A percentile compares a stretch with the other conserved stretches of the same genome.
These are phyloP conservation scores for Penicillium palitans DNA, from an alignment of 2,329 filamentous ascomycete species.

Conservation along the genomic window DNA sequence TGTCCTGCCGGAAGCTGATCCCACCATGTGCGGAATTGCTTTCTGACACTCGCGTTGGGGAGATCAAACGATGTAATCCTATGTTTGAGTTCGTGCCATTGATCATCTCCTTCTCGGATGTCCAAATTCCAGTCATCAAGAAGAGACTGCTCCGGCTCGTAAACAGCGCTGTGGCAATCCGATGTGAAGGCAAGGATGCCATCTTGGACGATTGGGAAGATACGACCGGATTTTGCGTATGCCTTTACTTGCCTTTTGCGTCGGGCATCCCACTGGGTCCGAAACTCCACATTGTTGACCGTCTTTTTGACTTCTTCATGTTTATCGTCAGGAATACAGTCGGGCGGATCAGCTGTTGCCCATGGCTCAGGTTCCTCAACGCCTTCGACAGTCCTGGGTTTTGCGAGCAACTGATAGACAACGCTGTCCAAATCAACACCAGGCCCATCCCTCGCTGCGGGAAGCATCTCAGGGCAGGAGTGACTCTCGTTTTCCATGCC, in stretches of 20 bases:
- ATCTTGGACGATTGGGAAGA: background rate
- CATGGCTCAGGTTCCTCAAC: background rate
- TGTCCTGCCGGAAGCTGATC: slow-evolving; percentile 19
- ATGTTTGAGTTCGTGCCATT: background rate
- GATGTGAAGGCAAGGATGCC: slow-evolving; percentile 1
- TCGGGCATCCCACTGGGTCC: background rate
- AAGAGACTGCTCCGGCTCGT: background rate
- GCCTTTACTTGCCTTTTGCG: background rate
- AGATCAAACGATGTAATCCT: background rate
- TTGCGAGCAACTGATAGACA: slow-evolving; percentile 20
- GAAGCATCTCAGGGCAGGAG: slow-evolving; percentile 22
- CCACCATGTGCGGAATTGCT: slow-evolving; percentile 23
- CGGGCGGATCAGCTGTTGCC: background rate
- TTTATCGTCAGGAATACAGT: background rate
- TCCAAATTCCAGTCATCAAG: background rate
- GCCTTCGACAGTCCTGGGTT: background rate
- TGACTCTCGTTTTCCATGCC: slow-evolving; percentile 6
- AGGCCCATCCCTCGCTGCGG: slow-evolving; percentile 29
- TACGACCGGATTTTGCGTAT: background rate
- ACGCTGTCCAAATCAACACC: slow-evolving; percentile 27
- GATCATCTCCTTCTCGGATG: background rate
- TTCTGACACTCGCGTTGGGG: background rate
- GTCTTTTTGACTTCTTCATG: background rate
- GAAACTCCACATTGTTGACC: background rate
- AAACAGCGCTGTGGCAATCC: background rate